Evolutionary conservation across 805 yeast genomes (phyloP), one percentile per base, ranked within the genome.

Genomic region (Clavispora phyllophila): DNA sequence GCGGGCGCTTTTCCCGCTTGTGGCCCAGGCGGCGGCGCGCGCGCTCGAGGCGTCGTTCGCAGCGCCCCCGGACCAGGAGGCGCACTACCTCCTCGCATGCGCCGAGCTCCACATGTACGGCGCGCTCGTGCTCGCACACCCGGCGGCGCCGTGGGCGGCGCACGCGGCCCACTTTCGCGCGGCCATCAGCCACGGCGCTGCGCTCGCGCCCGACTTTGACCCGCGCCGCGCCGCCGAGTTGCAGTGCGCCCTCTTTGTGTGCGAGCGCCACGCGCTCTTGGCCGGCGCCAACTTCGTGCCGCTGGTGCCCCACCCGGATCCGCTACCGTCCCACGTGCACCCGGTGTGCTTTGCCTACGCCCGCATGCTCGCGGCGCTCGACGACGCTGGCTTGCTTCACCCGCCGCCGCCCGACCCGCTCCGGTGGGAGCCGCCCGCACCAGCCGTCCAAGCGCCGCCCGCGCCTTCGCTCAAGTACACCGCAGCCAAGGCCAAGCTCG

Each of bases 71-170:
- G 33, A 29, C 33, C 33, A 15, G 33, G 33, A 29, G 33, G 2
- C 33, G n/a, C 33, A n/a, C 32, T 48, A 33, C 33, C 38, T 43
- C 20, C 45, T 48, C 6, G 42, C 49, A 12, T 38, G 47, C 32
- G 46, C 46, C 14, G 50, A 48, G 20, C 45, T 48, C 17, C 51
- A 48, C 40, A 35, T 43, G 40, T 46, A 42, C 39, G 41, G 45
- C 12, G 46, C 32, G 34, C 38, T 46, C 22, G 28, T 32, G 18
- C 29, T 47, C 36, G 17, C 22, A 19, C 33, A 29, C 13, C 33
- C 33, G 1, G 20, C 18, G 20, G 10, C 33, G 10, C n/a, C 28
- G 14, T 4, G 8, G 10, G 31, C 10, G 8, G 17, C 18, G 18
- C 18, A 18, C 20, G 13, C 20, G 6, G 20, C 42, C 8, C 50